Percentiles rank a stretch among this genome's conserved stretches.
Conservation (phyloP, 805 yeast genomes). For the Allodekkera sacchari region DNA sequence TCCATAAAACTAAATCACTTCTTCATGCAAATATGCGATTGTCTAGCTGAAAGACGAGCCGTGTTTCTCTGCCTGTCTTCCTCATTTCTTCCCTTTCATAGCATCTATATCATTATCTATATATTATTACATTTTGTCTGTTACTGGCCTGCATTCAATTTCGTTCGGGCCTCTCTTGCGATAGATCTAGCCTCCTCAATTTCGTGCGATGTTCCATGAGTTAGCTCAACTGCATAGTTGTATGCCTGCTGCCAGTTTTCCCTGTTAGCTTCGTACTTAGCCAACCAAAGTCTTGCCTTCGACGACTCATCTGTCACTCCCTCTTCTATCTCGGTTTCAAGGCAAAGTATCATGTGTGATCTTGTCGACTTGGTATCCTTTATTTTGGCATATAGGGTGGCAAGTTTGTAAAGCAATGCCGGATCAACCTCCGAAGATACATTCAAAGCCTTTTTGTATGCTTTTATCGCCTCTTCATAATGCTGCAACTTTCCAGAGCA, state of each 20-base stretch:
- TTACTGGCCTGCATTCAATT: constrained; percentile 32
- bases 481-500: constrained; percentile 78
- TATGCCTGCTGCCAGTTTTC: constrained; percentile 62
- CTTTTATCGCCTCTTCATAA: constrained; percentile 63
- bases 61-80: no score
- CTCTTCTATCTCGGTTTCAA: constrained; percentile 55
- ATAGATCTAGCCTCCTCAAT: constrained; percentile 84
- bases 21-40: no score
- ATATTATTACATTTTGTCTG: no score
- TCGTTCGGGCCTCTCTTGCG: constrained; percentile 65
- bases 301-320: constrained; percentile 67
- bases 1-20: no score
- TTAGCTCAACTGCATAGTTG: constrained; percentile 61
- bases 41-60: no score
- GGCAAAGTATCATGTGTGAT: constrained; percentile 57
- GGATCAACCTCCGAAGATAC: constrained; percentile 44
- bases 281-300: constrained; percentile 82
- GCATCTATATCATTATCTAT: no score
- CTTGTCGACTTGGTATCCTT: constrained; percentile 47
- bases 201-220: constrained; percentile 71
- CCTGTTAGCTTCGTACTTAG: constrained; percentile 51
- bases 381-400: constrained; percentile 51
- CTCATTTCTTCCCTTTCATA: no score
- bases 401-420: constrained; percentile 55
- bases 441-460: constrained; percentile 69